A percentile compares a stretch with the other conserved stretches of the same genome.
phyloP scores from a whole-genome alignment of 371 early-diverging fungal genomes.

The Haplosporangium sp. region DNA sequence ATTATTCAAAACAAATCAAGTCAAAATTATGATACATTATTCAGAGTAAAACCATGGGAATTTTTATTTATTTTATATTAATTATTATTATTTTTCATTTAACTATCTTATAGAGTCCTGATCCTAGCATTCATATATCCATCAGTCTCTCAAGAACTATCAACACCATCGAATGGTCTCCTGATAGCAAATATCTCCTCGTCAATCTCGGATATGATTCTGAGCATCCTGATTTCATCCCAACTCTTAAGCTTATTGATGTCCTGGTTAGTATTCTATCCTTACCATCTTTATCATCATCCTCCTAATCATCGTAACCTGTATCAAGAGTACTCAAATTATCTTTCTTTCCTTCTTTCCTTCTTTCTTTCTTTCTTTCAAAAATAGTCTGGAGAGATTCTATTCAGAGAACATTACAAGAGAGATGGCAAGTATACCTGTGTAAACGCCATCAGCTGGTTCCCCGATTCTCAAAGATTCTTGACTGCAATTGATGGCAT shows the following conservation, averaged over 20 bases:
- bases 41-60: no score
- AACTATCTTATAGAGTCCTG: conserved; percentile 18
- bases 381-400: conserved; percentile 19
- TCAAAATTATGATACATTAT: no score
- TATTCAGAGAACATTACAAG: conserved; percentile 5
- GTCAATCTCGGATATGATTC: conserved; percentile 17
- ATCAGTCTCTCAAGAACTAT: conserved; percentile 16
- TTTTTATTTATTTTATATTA: background rate
- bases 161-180: conserved; percentile 28
- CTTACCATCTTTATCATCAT: background rate
- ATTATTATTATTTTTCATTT: background rate
- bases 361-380: background rate
- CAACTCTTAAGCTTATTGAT: conserved; percentile 17
- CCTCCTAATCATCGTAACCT: background rate
- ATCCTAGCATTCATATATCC: conserved; percentile 31
- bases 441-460: conserved; percentile 23
- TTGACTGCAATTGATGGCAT: conserved; percentile 20
- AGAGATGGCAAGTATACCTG: background rate
- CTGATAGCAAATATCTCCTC: conserved; percentile 31
- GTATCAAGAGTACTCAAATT: background rate
- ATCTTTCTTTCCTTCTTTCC: background rate
- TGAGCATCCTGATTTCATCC: background rate
- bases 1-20: no score
- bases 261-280: conserved; percentile 11
- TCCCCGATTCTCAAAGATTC: conserved; percentile 34